phyloP scores from a whole-genome alignment of 225 moss, liverwort and hornwort species.

The Anthoceros angustus region DNA sequence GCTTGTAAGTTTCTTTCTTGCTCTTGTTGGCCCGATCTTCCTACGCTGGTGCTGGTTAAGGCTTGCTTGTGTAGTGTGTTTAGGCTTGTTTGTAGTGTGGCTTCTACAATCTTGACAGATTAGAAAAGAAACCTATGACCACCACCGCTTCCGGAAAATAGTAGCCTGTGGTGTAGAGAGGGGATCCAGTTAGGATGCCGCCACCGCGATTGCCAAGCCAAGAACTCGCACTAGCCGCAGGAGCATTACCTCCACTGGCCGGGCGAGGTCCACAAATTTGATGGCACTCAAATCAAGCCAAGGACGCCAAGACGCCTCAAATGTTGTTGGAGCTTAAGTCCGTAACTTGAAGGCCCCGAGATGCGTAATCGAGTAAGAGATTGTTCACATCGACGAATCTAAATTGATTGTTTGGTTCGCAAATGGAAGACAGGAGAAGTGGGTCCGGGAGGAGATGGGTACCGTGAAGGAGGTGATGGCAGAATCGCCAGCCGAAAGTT shows the following conservation, averaged over 20 bases:
- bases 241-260: neutral
- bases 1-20: no score
- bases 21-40: no score
- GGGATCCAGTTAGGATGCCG: neutral
- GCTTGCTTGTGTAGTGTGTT: no score
- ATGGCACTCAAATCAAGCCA: neutral
- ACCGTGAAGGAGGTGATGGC: slow-evolving; percentile 5
- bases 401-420: neutral
- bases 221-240: slow-evolving; percentile 8
- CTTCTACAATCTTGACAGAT: no score
- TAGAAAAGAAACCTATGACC: no score
- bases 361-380: neutral
- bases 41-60: no score
- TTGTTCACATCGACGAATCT: neutral
- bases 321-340: slow-evolving; percentile 13
- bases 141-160: neutral
- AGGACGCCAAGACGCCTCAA: neutral
- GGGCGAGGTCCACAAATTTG: slow-evolving; percentile 9
- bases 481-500: slow-evolving; percentile 7
- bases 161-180: neutral
- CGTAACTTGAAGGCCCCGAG: slow-evolving; percentile 1
- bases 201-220: neutral
- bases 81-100: no score
- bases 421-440: neutral
- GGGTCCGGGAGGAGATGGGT: neutral